Conservation (phyloP, 2,329 filamentous ascomycete genomes). For the Neopestalotiopsis clavispora region DNA sequence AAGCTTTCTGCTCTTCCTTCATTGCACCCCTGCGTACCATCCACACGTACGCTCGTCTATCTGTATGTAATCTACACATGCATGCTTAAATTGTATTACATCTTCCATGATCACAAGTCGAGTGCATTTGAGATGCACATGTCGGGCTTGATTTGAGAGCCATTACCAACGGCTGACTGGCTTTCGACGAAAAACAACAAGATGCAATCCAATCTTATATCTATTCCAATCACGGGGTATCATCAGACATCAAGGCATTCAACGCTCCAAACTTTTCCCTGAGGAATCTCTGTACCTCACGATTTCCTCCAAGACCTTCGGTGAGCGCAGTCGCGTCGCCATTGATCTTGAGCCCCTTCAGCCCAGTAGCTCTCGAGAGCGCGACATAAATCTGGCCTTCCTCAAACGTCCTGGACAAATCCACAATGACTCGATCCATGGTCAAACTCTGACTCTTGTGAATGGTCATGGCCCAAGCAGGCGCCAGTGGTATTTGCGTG, state of each 20-base stretch:
- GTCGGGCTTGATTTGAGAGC: not conserved
- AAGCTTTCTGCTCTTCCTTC: not conserved
- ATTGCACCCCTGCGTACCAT: not conserved
- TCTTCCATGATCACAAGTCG: not conserved
- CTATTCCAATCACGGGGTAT: not conserved
- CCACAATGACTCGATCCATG: slow-evolving; percentile 60
- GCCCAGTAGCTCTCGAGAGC: slow-evolving; percentile 58
- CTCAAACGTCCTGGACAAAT: slow-evolving; percentile 57
- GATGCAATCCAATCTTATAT: not conserved
- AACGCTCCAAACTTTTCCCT: slow-evolving; percentile 38
- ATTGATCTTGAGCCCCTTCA: slow-evolving; percentile 50
- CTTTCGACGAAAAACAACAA: not conserved
- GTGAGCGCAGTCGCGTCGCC: slow-evolving; percentile 34
- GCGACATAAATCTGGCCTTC: slow-evolving; percentile 67
- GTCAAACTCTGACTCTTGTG: slow-evolving; percentile 70
- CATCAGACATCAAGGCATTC: slow-evolving; percentile 18
- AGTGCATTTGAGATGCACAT: not conserved
- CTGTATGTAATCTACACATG: not conserved
- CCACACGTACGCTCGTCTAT: not conserved
- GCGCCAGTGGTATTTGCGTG: slow-evolving; percentile 65
- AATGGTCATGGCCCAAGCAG: slow-evolving; percentile 67
- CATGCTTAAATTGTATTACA: not conserved
- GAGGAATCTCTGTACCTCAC: slow-evolving; percentile 40
- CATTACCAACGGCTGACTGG: not conserved
- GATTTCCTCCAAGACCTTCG: slow-evolving; percentile 36